A percentile compares a stretch with the other conserved stretches of the same genome.
Evolutionary conservation across 768 basidiomycete species (phyloP).

Genomic region (Chalciporus piperatus): DNA sequence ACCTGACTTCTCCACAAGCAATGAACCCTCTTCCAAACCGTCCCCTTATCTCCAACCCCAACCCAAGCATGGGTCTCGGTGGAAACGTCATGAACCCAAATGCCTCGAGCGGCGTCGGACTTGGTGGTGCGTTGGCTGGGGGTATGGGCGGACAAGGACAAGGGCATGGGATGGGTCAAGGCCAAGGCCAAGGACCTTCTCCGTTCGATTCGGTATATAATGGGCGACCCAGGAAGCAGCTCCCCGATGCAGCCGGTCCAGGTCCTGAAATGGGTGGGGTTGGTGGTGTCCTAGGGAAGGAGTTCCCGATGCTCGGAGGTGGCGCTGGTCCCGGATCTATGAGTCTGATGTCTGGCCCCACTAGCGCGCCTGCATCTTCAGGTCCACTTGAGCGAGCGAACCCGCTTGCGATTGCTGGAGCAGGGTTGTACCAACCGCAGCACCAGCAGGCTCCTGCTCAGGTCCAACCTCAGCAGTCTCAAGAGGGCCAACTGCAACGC

Average conservation of each 20-base stretch:
- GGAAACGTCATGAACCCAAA: constrained; percentile 20
- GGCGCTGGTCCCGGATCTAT: constrained; percentile 26
- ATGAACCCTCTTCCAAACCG: constrained; percentile 95
- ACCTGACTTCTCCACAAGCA: constrained; percentile 94
- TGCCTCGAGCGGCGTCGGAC: constrained; percentile 13
- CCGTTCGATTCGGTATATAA: constrained; percentile 77
- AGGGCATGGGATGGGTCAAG: constrained; percentile 15
- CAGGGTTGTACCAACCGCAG: constrained; percentile 42
- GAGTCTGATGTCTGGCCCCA: constrained; percentile 49
- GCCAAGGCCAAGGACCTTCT: constrained; percentile 30
- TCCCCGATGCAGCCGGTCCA: constrained; percentile 56
- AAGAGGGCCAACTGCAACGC: constrained; percentile 30
- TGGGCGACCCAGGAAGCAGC: constrained; percentile 75
- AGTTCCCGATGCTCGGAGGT: constrained; percentile 63
- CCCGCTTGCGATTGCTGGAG: constrained; percentile 29
- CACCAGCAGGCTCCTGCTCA: constrained; percentile 27
- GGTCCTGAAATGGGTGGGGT: constrained; percentile 44
- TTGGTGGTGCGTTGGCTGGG: constrained; percentile 8
- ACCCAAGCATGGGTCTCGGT: constrained; percentile 19
- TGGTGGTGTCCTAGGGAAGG: constrained; percentile 42
- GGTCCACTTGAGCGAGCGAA: constrained; percentile 53
- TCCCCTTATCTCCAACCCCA: constrained; percentile 60
- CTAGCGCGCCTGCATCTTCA: constrained; percentile 46
- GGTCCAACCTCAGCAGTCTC: constrained; percentile 26
- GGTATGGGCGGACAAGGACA: constrained; percentile 19